A percentile compares a stretch with the other conserved stretches of the same genome.
Conservation (phyloP, 768 basidiomycete genomes). For the Psilocybe azurescens region DNA sequence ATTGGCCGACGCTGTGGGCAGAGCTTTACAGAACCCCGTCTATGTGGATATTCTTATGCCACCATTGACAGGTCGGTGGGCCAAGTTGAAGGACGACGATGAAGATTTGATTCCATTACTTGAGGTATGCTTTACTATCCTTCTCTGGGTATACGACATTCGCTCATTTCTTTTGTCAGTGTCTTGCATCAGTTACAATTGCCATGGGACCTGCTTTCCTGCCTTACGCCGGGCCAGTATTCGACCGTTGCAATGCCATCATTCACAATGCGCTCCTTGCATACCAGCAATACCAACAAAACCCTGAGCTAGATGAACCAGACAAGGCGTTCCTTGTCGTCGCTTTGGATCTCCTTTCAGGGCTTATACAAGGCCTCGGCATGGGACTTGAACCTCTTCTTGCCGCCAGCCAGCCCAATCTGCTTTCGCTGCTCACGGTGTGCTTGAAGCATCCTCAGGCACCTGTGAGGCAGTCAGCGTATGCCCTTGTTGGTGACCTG, state of each 20-base stretch:
- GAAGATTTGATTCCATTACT: slow-evolving; percentile 93
- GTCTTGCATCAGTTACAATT: slow-evolving; percentile 96
- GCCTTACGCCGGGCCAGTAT: slow-evolving; percentile 89
- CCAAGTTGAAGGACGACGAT: slow-evolving; percentile 89
- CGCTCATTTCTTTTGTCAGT: slow-evolving; percentile 52
- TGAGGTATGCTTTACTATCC: slow-evolving; percentile 65
- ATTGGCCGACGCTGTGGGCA: slow-evolving; percentile 93
- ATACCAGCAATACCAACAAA: slow-evolving; percentile 88
- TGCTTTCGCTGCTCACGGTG: slow-evolving; percentile 81
- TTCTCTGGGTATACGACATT: slow-evolving; percentile 7
- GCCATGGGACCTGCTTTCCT: slow-evolving; percentile 91
- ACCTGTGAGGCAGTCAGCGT: slow-evolving; percentile 93
- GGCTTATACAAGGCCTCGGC: slow-evolving; percentile 93
- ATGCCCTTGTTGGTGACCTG: slow-evolving; percentile 97
- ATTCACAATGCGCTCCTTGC: slow-evolving; percentile 83
- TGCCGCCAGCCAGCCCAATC: slow-evolving; percentile 68
- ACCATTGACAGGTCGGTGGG: slow-evolving; percentile 88
- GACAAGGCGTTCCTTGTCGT: slow-evolving; percentile 98
- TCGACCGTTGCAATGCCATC: slow-evolving; percentile 87
- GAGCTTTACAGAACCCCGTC: slow-evolving; percentile 81
- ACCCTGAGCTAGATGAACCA: slow-evolving; percentile 91
- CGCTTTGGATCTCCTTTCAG: slow-evolving; percentile 94
- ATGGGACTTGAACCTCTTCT: slow-evolving; percentile 79
- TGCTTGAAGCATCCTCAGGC: slow-evolving; percentile 97
- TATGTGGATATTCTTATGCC: slow-evolving; percentile 98